Evolutionary conservation across 345 rosid species (phyloP).

Genomic region (Diplotaxis tenuifolia): DNA sequence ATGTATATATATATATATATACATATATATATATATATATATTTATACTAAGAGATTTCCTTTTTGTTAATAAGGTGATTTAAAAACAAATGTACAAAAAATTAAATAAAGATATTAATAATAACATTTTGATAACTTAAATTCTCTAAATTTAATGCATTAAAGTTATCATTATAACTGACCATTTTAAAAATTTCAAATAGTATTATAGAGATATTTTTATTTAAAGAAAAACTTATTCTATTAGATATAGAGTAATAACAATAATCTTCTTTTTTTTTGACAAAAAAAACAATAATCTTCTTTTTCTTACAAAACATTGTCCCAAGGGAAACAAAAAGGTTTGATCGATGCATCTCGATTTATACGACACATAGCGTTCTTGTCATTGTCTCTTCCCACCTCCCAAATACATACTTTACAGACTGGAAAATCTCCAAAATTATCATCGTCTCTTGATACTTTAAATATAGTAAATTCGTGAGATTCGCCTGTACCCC

Average conservation of each 20-base stretch:
- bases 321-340: not conserved
- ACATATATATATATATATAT: too few species aligned
- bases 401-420: slow-evolving; percentile 23
- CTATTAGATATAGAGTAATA: not conserved
- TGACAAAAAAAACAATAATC: not conserved
- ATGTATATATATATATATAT: too few species aligned
- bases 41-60: too few species aligned
- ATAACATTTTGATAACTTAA: too few species aligned
- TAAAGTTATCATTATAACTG: too few species aligned
- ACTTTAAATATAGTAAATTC: slow-evolving; percentile 8
- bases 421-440: not conserved
- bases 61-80: too few species aligned
- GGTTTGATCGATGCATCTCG: not conserved
- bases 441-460: slow-evolving; percentile 15
- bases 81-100: too few species aligned
- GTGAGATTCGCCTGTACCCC: slow-evolving; percentile 1
- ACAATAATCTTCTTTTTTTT: not conserved
- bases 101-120: too few species aligned
- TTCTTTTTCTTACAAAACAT: not conserved
- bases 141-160: too few species aligned
- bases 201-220: too few species aligned
- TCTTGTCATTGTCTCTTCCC: not conserved
- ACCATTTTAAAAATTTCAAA: too few species aligned
- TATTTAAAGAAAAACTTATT: not conserved
- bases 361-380: slow-evolving; percentile 11